Conservation (phyloP, 768 basidiomycete species). For the Agaricus bisporus region DNA sequence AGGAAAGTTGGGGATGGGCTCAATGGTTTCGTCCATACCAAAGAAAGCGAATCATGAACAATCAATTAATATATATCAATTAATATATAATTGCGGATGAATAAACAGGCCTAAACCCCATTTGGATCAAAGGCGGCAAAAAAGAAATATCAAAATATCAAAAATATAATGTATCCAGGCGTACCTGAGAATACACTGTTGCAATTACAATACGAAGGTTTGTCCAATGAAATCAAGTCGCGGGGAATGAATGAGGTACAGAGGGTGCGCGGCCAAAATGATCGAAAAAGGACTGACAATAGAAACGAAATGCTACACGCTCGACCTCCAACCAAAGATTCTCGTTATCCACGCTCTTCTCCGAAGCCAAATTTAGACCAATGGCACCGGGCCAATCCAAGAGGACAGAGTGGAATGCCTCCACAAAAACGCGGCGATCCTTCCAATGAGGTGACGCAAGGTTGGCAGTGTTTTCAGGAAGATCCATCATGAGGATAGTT, state of each 20-base stretch:
- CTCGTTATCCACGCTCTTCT: background rate
- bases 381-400: background rate
- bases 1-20: background rate
- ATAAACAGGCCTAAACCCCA: background rate
- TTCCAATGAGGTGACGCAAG: conserved; percentile 1
- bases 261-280: background rate
- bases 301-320: background rate
- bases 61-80: background rate
- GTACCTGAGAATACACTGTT: too few relatives aligned
- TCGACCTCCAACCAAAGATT: background rate
- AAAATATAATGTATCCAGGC: too few relatives aligned
- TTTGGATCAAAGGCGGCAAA: too few relatives aligned
- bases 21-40: background rate
- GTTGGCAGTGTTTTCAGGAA: background rate
- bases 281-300: background rate
- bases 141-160: too few relatives aligned
- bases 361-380: background rate
- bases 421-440: background rate
- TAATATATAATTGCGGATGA: background rate
- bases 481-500: background rate
- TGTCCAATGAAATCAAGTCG: background rate
- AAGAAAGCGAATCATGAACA: background rate
- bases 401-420: conserved; percentile 4
- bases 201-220: background rate
- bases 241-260: background rate